Conservation (phyloP, 1,284 basidiomycete genomes). For the Wallemia mellicola region DNA sequence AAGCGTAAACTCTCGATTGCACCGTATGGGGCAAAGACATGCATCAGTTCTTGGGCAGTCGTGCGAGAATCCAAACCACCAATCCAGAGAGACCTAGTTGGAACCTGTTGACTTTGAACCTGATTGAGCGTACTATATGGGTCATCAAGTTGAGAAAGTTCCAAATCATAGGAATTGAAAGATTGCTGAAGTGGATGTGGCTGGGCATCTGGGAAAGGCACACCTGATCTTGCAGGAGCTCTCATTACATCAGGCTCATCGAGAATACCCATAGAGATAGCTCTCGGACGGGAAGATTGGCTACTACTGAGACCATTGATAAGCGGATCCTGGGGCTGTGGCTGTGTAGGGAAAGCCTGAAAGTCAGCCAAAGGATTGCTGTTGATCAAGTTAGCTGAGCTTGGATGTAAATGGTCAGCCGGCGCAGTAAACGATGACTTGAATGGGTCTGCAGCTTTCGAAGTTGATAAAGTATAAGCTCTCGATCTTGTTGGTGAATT, state of each 20-base stretch:
- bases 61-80: constrained; percentile 81
- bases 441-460: constrained; percentile 4
- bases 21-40: constrained; percentile 81
- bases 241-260: background rate
- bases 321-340: background rate
- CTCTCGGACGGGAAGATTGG: background rate
- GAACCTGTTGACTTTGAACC: constrained; percentile 27
- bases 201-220: constrained; percentile 2
- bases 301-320: background rate
- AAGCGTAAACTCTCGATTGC: constrained; percentile 81
- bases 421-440: constrained; percentile 5
- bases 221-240: background rate
- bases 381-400: background rate
- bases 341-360: background rate
- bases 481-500: background rate
- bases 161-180: constrained; percentile 1
- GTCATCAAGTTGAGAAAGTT: constrained; percentile 1
- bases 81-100: constrained; percentile 86
- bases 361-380: background rate
- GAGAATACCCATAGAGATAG: background rate
- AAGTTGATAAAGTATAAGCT: background rate
- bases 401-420: background rate
- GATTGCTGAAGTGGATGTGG: constrained; percentile 3
- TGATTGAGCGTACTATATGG: background rate
- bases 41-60: constrained; percentile 74